Conservation (phyloP, 148 eudicot species). For the Fagopyrum esculentum region DNA sequence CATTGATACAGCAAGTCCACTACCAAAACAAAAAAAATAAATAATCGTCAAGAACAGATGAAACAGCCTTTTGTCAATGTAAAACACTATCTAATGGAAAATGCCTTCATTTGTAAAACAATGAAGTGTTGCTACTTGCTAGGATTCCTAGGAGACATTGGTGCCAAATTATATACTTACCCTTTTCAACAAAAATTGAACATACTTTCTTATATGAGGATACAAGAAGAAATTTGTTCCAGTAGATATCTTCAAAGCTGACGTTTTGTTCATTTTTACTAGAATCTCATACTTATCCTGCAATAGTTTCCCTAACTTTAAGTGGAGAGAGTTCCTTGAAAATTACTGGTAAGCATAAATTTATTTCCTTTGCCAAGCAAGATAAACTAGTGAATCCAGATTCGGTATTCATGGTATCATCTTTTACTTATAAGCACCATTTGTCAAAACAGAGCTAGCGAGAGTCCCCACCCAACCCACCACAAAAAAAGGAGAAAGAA, state of each 20-base stretch:
- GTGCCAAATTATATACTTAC: neutral
- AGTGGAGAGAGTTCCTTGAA: neutral
- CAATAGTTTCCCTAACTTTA: neutral
- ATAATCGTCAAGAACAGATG: neutral
- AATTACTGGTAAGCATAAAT: too few species aligned
- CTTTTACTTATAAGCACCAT: neutral
- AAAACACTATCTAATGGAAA: neutral
- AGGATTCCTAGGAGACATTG: neutral
- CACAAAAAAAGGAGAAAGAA: neutral
- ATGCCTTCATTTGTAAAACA: neutral
- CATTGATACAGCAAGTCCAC: conserved; percentile 99
- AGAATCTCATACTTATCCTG: neutral
- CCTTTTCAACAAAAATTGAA: too few species aligned
- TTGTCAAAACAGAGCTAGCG: neutral
- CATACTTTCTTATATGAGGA: too few species aligned
- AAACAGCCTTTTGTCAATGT: neutral
- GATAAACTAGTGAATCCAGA: too few species aligned
- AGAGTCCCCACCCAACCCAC: neutral
- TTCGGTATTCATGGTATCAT: neutral
- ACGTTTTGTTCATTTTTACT: neutral
- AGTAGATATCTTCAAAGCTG: neutral
- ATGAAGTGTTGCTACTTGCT: neutral
- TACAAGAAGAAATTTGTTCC: too few species aligned
- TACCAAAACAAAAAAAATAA: conserved; percentile 19
- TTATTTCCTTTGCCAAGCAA: too few species aligned